A percentile compares a stretch with the other conserved stretches of the same genome.
Conservation (phyloP, 2,329 filamentous ascomycete species). For the Arthrobotrys conoides region DNA sequence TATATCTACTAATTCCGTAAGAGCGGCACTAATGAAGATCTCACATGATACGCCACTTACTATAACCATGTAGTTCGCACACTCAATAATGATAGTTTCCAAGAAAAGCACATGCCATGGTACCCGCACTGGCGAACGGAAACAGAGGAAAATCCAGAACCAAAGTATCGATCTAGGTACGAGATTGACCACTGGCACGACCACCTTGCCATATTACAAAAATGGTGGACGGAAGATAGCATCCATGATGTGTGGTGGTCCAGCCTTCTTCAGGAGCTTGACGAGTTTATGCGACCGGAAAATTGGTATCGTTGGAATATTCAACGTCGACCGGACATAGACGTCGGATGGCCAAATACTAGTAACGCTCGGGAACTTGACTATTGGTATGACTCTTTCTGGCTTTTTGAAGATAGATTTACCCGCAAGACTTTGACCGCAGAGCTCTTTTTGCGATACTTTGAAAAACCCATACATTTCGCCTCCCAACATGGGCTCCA, state of each 20-base stretch:
- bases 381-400: too few species aligned
- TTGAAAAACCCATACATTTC: conserved; percentile 1
- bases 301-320: conserved; percentile 36
- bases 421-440: too few species aligned
- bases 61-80: conserved; percentile 13
- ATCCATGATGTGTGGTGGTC: conserved; percentile 4
- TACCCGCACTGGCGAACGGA: not conserved
- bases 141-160: too few species aligned
- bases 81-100: conserved; percentile 33
- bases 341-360: too few species aligned
- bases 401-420: too few species aligned
- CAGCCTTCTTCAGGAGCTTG: not conserved
- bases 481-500: not conserved
- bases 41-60: too few species aligned
- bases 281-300: not conserved
- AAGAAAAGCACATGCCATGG: conserved; percentile 45
- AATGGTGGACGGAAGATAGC: conserved; percentile 30
- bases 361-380: too few species aligned
- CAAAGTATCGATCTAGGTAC: conserved; percentile 2
- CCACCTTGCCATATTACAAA: conserved; percentile 8
- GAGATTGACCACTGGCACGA: conserved; percentile 26
- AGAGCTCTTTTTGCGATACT: conserved; percentile 1
- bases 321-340: not conserved
- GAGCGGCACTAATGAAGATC: too few species aligned
- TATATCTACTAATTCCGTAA: too few species aligned